Evolutionary conservation across 805 yeast genomes (phyloP), one percentile per base, ranked within the genome.

Genomic region (Wickerhamiella nectarea): DNA sequence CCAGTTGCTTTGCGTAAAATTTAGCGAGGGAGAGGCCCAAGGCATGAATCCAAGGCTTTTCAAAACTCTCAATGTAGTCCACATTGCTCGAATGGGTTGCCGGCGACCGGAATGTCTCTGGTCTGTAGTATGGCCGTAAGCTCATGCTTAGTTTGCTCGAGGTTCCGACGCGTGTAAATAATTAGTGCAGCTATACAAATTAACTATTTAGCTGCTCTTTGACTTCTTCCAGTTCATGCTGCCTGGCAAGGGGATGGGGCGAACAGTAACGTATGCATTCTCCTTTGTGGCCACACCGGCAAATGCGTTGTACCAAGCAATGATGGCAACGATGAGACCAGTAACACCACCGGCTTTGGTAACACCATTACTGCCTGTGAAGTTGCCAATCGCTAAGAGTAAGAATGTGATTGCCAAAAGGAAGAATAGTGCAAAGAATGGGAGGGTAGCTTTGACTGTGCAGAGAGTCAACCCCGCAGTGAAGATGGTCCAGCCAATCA

Each of bases 261-360:
- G 64, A 40, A 75, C 60, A 14, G 64, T 62, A 50, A 78, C 50
- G 57, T 78, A 80, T 33, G 79, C 67, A 62, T 78, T 81, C 44
- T 73, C 69, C 11, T 58, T 57, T 45, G 70, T 75, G 7, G 80
- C 78, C 19, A 73, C 65, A 60, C 78, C 80, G 24, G 80, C 78
- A 54, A 68, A 74, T 2, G 80, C 75, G 48, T 76, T 76, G 57
- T 74, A 75, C 72, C 76, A 78, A n/a, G 78, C 83, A 41, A 70
- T 52, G 43, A 71, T 60, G 1, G 79, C 69, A 17, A 78, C 67
- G 25, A 76, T 51, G 25, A 77, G 60, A 21, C 84, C 85, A 41
- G 75, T 56, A 28, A 69, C 71, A 46, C 86, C 86, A 47, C 79
- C 84, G 14, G 80, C 83, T 57, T 64, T 67, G 12, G 64, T 60